A percentile compares a stretch with the other conserved stretches of the same genome.
Conservation (phyloP, 495 filamentous ascomycete genomes). For the Aspergillus wentii region DNA sequence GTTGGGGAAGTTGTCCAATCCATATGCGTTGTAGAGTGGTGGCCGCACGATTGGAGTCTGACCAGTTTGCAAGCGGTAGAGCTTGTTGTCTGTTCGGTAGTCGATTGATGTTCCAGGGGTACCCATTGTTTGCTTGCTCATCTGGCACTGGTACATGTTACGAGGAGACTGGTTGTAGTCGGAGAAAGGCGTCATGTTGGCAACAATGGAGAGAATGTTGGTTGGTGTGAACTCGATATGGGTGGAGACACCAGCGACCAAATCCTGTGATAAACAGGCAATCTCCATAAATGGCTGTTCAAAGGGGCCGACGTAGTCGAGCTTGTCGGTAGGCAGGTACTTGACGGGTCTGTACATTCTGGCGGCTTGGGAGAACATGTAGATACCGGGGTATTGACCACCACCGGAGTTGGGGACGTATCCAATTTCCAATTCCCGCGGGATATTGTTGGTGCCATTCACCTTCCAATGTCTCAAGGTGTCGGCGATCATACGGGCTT, state of each 20-base stretch:
- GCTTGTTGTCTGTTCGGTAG: constrained; percentile 94
- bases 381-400: constrained; percentile 92
- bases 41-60: constrained; percentile 93
- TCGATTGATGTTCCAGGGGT: constrained; percentile 83
- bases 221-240: constrained; percentile 95
- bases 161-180: constrained; percentile 98
- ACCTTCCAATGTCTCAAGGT: constrained; percentile 93
- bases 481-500: constrained; percentile 73
- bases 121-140: constrained; percentile 99
- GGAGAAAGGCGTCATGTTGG: constrained; percentile 98
- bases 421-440: constrained; percentile 81
- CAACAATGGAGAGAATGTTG: constrained; percentile 94
- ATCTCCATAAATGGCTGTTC: constrained; percentile 99
- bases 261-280: constrained; percentile 77
- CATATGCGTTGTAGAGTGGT: constrained; percentile 90
- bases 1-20: constrained; percentile 97
- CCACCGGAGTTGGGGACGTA: constrained; percentile 80
- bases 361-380: constrained; percentile 80
- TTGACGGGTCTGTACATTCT: constrained; percentile 90
- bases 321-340: constrained; percentile 77
- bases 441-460: constrained; percentile 80
- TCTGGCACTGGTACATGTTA: constrained; percentile 99
- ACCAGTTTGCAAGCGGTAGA: constrained; percentile 89
- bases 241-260: constrained; percentile 79
- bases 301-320: constrained; percentile 85